Evolutionary conservation across 352 stramenopile species (phyloP).

Genomic region (Thalassiosira sp.): DNA sequence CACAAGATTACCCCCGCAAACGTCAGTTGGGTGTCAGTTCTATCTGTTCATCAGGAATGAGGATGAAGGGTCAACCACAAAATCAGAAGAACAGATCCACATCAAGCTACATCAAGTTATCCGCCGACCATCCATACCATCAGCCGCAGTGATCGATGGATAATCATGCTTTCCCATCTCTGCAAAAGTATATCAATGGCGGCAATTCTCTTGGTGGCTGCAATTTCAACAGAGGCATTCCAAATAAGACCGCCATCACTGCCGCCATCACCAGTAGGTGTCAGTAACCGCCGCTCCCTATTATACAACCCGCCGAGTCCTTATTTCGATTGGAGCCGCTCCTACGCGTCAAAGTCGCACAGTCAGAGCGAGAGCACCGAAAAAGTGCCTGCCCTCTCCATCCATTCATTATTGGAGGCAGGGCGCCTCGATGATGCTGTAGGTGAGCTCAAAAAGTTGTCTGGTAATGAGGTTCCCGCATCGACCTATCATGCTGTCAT

Average conservation of each 20-base stretch:
- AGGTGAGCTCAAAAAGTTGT: constrained; percentile 11
- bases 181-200: not conserved
- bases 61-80: no score
- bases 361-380: no score
- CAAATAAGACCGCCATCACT: not conserved
- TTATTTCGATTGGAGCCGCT: constrained; percentile 9
- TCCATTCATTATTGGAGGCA: constrained; percentile 31
- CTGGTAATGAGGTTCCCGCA: constrained; percentile 6
- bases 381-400: constrained; percentile 2
- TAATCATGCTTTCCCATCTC: no score
- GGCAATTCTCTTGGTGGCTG: not conserved
- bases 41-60: no score
- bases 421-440: constrained; percentile 28
- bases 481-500: constrained; percentile 69
- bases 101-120: no score
- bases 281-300: no score
- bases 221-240: constrained; percentile 4
- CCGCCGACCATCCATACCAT: no score
- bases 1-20: no score
- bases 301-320: not conserved
- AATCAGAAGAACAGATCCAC: no score
- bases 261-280: not conserved
- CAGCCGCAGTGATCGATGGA: no score
- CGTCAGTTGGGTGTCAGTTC: no score
- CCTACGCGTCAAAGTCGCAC: constrained; percentile 1